Evolutionary conservation across 345 rosid species (phyloP).

Genomic region (Citrus australasica): DNA sequence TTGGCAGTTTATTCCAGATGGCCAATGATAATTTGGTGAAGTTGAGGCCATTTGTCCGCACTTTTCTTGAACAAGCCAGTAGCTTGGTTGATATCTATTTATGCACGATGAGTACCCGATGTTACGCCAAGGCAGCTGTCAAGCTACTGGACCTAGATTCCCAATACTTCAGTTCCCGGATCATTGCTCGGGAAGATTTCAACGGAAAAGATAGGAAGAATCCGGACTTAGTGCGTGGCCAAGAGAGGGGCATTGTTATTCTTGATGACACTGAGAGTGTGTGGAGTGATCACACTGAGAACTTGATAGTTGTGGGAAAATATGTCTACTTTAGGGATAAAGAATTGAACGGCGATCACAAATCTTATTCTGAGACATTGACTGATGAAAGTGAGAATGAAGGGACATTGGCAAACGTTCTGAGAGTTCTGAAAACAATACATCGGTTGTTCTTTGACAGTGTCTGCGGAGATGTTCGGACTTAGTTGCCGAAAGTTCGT

Average conservation of each 20-base stretch:
- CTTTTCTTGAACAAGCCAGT: slow-evolving; percentile 16
- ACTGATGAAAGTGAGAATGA: slow-evolving; percentile 4
- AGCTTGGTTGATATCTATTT: slow-evolving; percentile 21
- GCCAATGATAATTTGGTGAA: neutral
- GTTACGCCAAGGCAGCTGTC: neutral
- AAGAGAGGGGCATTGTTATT: neutral
- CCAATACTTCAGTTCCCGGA: neutral
- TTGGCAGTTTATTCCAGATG: neutral
- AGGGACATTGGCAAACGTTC: neutral
- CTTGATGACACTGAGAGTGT: neutral
- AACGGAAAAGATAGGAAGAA: neutral
- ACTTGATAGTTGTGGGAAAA: neutral
- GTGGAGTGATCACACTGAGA: neutral
- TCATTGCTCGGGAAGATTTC: slow-evolving; percentile 9
- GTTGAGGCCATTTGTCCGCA: slow-evolving; percentile 1
- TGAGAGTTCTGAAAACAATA: neutral
- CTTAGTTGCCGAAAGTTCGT: neutral
- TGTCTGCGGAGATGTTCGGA: slow-evolving; percentile 1
- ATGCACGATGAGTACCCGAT: slow-evolving; percentile 12
- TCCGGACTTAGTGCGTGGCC: neutral
- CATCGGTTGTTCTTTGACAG: slow-evolving; percentile 3
- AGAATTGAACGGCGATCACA: too few relatives aligned
- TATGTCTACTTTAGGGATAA: neutral
- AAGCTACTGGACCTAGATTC: slow-evolving; percentile 11
- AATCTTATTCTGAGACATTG: neutral